Evolutionary conservation across 352 stramenopile genomes (phyloP).

Genomic region (Pythium sp.): DNA sequence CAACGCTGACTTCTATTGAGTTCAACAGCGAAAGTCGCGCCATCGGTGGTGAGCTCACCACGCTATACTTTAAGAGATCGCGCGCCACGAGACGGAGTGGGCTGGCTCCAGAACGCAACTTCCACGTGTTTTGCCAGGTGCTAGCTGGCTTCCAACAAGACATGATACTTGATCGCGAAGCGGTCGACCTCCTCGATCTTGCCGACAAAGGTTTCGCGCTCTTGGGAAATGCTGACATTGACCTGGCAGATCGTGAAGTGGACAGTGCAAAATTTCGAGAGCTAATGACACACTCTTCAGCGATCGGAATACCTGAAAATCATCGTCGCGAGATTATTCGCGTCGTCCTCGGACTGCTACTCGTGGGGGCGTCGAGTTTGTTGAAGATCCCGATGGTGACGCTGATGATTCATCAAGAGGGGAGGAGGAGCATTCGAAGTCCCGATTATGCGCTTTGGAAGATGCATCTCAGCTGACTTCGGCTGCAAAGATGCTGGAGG

Average conservation of each 20-base stretch:
- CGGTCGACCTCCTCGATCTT: conserved; percentile 53
- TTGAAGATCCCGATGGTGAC: conserved; percentile 40
- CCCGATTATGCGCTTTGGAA: conserved; percentile 58
- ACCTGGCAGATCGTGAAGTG: conserved; percentile 39
- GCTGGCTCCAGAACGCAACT: conserved; percentile 83
- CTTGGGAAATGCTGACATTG: conserved; percentile 41
- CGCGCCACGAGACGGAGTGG: conserved; percentile 60
- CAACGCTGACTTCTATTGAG: conserved; percentile 81
- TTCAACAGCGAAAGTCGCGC: conserved; percentile 73
- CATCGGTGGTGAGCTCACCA: conserved; percentile 74
- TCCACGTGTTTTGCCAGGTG: conserved; percentile 93
- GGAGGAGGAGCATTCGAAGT: too few relatives aligned
- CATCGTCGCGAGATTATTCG: too few relatives aligned
- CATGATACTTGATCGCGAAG: conserved; percentile 61
- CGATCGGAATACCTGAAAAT: conserved; percentile 74
- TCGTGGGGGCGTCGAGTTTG: conserved; percentile 84
- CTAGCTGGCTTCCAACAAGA: too few relatives aligned
- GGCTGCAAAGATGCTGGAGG: conserved; percentile 64
- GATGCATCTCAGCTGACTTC: conserved; percentile 60
- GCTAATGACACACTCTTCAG: conserved; percentile 75
- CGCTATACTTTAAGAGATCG: conserved; percentile 77
- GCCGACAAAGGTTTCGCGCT: conserved; percentile 52
- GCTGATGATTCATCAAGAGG: conserved; percentile 18
- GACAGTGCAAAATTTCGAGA: conserved; percentile 75
- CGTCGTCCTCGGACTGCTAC: conserved; percentile 66